These are phyloP conservation scores for Candida maesae DNA, from an alignment of 805 yeast genomes.

Conservation along the genomic window DNA sequence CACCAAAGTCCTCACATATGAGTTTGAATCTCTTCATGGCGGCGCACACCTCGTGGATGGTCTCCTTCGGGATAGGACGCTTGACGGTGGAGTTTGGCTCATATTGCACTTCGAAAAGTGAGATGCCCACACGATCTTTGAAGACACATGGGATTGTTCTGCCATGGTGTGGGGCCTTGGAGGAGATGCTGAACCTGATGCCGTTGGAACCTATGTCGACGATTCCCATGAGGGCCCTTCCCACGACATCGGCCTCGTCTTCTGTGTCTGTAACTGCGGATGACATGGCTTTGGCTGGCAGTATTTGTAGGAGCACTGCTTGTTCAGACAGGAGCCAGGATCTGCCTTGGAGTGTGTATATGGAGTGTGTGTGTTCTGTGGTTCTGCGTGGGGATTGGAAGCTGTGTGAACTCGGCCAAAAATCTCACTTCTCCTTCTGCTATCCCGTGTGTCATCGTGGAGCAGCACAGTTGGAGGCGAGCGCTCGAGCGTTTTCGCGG, in stretches of 20 bases:
- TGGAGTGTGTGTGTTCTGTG: too few relatives aligned
- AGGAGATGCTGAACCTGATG: slow-evolving; percentile 66
- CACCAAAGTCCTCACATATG: slow-evolving; percentile 74
- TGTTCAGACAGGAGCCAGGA: too few relatives aligned
- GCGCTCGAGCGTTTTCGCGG: background rate
- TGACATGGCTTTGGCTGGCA: slow-evolving; percentile 12
- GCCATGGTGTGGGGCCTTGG: slow-evolving; percentile 65
- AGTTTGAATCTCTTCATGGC: slow-evolving; percentile 65
- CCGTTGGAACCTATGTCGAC: slow-evolving; percentile 81
- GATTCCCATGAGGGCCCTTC: slow-evolving; percentile 56
- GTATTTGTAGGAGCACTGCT: too few relatives aligned
- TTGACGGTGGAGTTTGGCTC: slow-evolving; percentile 36
- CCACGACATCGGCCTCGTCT: slow-evolving; percentile 53
- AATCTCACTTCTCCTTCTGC: too few relatives aligned
- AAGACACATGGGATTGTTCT: slow-evolving; percentile 75
- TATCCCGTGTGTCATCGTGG: too few relatives aligned
- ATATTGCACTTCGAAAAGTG: slow-evolving; percentile 60
- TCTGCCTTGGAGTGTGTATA: too few relatives aligned
- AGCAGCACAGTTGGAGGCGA: too few relatives aligned
- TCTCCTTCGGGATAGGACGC: slow-evolving; percentile 54
- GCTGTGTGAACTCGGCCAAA: background rate
- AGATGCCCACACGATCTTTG: slow-evolving; percentile 69
- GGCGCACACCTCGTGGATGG: slow-evolving; percentile 53
- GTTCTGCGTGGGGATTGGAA: too few relatives aligned
- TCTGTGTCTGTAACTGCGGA: slow-evolving; percentile 26